These are phyloP conservation scores for Raffaelea ambrosiae DNA, from an alignment of 2,329 filamentous ascomycete species.

Conservation along the genomic window DNA sequence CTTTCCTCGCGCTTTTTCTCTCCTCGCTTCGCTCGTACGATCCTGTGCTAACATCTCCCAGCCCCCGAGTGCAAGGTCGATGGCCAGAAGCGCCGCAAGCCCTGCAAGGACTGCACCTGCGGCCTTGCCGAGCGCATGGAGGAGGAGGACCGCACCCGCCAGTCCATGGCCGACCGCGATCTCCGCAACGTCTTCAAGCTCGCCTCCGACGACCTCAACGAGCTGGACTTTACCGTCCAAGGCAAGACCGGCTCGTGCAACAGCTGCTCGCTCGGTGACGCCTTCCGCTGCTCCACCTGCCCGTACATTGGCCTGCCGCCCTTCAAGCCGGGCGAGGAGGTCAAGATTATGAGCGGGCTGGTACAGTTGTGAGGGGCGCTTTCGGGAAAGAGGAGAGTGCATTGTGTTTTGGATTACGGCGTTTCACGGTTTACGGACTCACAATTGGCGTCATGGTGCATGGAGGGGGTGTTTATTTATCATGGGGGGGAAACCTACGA, in stretches of 20 bases:
- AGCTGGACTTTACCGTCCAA: conserved; percentile 95
- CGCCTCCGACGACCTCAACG: conserved; percentile 67
- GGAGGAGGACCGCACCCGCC: conserved; percentile 59
- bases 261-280: conserved; percentile 89
- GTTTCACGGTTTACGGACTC: no score
- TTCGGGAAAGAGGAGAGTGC: background rate
- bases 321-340: conserved; percentile 96
- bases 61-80: conserved; percentile 83
- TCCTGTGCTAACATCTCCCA: conserved; percentile 17
- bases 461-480: no score
- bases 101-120: conserved; percentile 97
- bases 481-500: no score
- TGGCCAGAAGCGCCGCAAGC: conserved; percentile 75
- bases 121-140: conserved; percentile 79
- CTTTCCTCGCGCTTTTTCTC: background rate
- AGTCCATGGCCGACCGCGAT: conserved; percentile 21
- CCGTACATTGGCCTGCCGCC: conserved; percentile 89
- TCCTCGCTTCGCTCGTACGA: conserved; percentile 1
- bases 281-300: conserved; percentile 64
- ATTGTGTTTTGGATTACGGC: background rate
- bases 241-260: conserved; percentile 86
- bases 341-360: conserved; percentile 76
- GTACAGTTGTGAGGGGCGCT: conserved; percentile 56
- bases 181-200: conserved; percentile 52
- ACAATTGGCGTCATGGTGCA: background rate